Evolutionary conservation across 2,329 filamentous ascomycete genomes (phyloP), one percentile per base, ranked within the genome.

Genomic region (Apiospora kogelbergensis): DNA sequence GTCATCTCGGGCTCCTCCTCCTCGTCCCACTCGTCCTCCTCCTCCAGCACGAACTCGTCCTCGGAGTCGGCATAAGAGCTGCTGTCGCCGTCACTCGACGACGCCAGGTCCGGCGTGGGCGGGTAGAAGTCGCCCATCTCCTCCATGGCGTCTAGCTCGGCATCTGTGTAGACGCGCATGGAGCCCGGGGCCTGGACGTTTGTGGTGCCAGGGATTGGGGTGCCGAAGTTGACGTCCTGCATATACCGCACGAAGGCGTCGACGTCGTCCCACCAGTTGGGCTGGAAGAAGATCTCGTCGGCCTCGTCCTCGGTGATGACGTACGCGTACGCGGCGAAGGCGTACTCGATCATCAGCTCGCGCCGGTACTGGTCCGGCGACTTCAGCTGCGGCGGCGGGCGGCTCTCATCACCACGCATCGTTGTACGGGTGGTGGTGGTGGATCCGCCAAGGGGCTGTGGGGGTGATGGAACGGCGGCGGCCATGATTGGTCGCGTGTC

Each of bases 101-200:
- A 26, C 24, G 48, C 30, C 2, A 33, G 26, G 15, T 9, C 7
- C 26, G 48, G 48, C 6, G 48, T n/a, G 17, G 48, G 26, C 48
- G 48, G 48, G 48, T 57, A 57, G 26, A 57, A 57, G 17, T 33
- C 48, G 48, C 48, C 26, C 26, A 26, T 57, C 26, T 57, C 48
- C 48, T 70, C 69, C 65, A 72, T 66, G 6, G 65, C 67, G 24
- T 71, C 64, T 17, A 72, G 42, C 57, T 72, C 68, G 33, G 65
- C 70, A 17, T 68, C 64, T 6, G 68, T 70, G 65, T 72, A 72
- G 42, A 72, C 42, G 17, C 40, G 65, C 11, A 70, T 24, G 10
- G 66, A 66, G 20, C 45, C 66, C n/a, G 70, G 69, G 15, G 67
- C 63, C 17, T 46, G 66, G 17, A 71, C 70, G n/a, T 72, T 71